Evolutionary conservation across 2,329 filamentous ascomycete species (phyloP).

Genomic region (Mariannaea sp.): DNA sequence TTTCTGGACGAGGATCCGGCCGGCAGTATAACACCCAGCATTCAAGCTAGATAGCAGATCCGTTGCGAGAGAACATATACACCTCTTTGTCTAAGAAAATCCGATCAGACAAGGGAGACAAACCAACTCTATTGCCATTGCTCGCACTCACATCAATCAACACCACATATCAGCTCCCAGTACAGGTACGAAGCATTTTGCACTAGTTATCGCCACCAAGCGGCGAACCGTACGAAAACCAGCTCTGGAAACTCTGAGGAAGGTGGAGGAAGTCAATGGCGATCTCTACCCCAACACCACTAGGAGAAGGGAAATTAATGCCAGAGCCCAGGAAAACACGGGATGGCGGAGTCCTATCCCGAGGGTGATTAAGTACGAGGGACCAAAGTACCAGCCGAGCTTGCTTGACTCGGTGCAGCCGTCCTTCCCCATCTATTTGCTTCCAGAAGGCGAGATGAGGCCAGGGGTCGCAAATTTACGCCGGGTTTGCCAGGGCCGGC

Average conservation of each 20-base stretch:
- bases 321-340: conserved; percentile 10
- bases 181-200: conserved; percentile 26
- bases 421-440: conserved; percentile 17
- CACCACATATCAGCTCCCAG: too few species aligned
- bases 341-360: conserved; percentile 6
- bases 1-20: conserved; percentile 11
- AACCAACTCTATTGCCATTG: too few species aligned
- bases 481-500: conserved; percentile 17
- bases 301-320: conserved; percentile 17
- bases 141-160: too few species aligned
- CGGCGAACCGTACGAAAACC: conserved; percentile 16
- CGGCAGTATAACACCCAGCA: conserved; percentile 1
- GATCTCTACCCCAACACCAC: conserved; percentile 11
- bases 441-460: conserved; percentile 29
- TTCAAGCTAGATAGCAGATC: conserved; percentile 7
- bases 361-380: background rate
- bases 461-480: conserved; percentile 25
- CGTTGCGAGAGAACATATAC: conserved; percentile 3
- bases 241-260: conserved; percentile 7
- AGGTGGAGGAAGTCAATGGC: conserved; percentile 11
- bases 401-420: conserved; percentile 16
- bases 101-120: too few species aligned
- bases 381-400: conserved; percentile 12
- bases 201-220: conserved; percentile 15
- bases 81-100: too few species aligned